Percentiles rank a stretch among this genome's conserved stretches.
phyloP scores from a whole-genome alignment of 2,329 filamentous ascomycete species.

The Ilyonectria sp. region DNA sequence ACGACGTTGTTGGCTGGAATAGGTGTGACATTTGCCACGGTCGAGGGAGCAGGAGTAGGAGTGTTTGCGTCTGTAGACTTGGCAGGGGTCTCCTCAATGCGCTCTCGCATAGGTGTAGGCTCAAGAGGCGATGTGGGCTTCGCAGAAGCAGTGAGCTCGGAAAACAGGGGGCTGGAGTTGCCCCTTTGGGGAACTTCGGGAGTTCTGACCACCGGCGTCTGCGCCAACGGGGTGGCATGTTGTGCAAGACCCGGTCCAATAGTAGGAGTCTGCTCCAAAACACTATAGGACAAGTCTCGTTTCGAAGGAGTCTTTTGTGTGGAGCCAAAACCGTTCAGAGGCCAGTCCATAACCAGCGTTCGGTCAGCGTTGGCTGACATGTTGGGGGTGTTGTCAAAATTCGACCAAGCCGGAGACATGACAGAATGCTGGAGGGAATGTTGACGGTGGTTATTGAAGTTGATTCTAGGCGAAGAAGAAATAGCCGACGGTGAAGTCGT shows the following conservation, averaged over 20 bases:
- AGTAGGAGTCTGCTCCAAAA: constrained; percentile 9
- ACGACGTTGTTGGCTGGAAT: background rate
- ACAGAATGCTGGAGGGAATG: background rate
- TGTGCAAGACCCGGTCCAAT: constrained; percentile 1
- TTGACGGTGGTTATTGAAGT: constrained; percentile 21
- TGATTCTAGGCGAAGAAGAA: constrained; percentile 44
- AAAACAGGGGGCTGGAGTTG: background rate
- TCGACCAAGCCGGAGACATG: background rate
- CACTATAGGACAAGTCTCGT: background rate
- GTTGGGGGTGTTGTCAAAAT: constrained; percentile 1
- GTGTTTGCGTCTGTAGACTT: constrained; percentile 7
- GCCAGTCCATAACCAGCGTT: background rate
- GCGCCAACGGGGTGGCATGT: background rate
- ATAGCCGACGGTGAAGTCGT: constrained; percentile 42
- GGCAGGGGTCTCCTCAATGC: constrained; percentile 8
- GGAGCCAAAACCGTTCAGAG: background rate
- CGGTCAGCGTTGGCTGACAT: background rate
- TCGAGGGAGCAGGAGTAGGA: background rate
- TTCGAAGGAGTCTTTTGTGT: constrained; percentile 8
- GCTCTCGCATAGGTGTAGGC: background rate
- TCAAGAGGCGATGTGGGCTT: constrained; percentile 19
- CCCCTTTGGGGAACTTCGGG: constrained; percentile 6
- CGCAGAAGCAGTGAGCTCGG: constrained; percentile 10
- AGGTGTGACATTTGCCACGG: constrained; percentile 5
- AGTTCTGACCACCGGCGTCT: constrained; percentile 7